Percentiles rank a stretch among this genome's conserved stretches.
Evolutionary conservation across 306 rosid genomes (phyloP).

Genomic region (Elaeagnus macrophylla): DNA sequence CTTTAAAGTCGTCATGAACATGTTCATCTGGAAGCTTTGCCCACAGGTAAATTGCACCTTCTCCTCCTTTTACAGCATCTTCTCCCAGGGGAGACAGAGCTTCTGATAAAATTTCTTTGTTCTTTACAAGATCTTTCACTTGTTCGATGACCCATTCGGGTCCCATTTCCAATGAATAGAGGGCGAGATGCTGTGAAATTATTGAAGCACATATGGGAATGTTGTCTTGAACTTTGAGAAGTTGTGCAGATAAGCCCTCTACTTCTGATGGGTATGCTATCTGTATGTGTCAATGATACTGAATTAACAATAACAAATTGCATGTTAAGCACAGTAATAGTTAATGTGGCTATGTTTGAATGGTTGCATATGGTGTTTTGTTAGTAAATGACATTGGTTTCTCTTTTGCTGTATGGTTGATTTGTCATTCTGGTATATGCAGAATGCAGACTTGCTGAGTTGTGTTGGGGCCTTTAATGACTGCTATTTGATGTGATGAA

Average conservation of each 20-base stretch:
- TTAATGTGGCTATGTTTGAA: too few species aligned
- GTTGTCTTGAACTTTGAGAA: slow-evolving; percentile 76
- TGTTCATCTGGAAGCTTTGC: slow-evolving; percentile 51
- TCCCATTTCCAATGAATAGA: slow-evolving; percentile 51
- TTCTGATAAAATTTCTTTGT: slow-evolving; percentile 36
- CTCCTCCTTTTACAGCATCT: slow-evolving; percentile 66
- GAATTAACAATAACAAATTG: too few species aligned
- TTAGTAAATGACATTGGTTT: too few species aligned
- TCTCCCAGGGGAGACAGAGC: slow-evolving; percentile 57
- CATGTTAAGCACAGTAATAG: too few species aligned
- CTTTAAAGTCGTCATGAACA: slow-evolving; percentile 32
- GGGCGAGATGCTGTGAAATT: slow-evolving; percentile 60
- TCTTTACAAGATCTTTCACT: slow-evolving; percentile 46
- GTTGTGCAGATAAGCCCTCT: slow-evolving; percentile 45
- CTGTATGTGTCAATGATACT: slow-evolving; percentile 22
- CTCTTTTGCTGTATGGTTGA: too few species aligned
- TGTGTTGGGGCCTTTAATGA: too few species aligned
- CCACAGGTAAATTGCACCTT: slow-evolving; percentile 72
- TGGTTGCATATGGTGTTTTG: too few species aligned
- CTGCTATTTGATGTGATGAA: too few species aligned
- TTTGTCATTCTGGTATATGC: too few species aligned
- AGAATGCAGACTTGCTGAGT: too few species aligned
- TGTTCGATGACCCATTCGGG: slow-evolving; percentile 44
- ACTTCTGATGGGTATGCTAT: slow-evolving; percentile 80
- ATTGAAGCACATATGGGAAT: slow-evolving; percentile 72